These are phyloP conservation scores for Licmophora abbreviata DNA, from an alignment of 108 stramenopile genomes.

Conservation along the genomic window DNA sequence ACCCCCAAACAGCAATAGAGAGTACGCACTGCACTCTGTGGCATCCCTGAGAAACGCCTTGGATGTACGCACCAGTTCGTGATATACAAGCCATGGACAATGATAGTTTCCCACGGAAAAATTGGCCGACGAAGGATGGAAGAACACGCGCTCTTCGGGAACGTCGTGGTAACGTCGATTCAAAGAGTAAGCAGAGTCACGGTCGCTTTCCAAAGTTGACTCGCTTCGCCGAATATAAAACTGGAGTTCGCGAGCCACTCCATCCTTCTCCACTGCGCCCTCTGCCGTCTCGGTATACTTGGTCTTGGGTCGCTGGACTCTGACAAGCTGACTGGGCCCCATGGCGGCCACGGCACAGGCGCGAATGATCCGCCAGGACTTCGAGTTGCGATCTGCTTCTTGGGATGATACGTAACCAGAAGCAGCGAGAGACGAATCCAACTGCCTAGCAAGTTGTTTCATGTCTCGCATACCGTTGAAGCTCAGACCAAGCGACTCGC, in stretches of 20 bases:
- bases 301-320: constrained; percentile 57
- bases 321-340: constrained; percentile 61
- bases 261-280: constrained; percentile 67
- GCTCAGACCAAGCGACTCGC: constrained; percentile 57
- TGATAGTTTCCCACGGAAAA: constrained; percentile 71
- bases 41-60: constrained; percentile 87
- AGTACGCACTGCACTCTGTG: constrained; percentile 85
- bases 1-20: constrained; percentile 89
- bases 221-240: constrained; percentile 43
- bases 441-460: constrained; percentile 50
- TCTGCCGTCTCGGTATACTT: constrained; percentile 79
- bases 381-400: constrained; percentile 49
- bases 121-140: constrained; percentile 83
- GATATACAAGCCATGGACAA: constrained; percentile 92
- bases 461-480: constrained; percentile 74
- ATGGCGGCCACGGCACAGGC: constrained; percentile 57
- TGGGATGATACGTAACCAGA: constrained; percentile 36
- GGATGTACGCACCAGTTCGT: constrained; percentile 81
- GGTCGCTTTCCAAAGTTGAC: no score
- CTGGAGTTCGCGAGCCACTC: constrained; percentile 59
- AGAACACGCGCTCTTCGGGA: constrained; percentile 80
- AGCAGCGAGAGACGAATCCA: constrained; percentile 46
- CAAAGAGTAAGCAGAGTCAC: background rate
- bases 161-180: constrained; percentile 8
- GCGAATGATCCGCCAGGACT: constrained; percentile 71